Base-by-base conservation (phyloP, 2,329 filamentous ascomycete species). In the Didymella pinodella region DNA sequence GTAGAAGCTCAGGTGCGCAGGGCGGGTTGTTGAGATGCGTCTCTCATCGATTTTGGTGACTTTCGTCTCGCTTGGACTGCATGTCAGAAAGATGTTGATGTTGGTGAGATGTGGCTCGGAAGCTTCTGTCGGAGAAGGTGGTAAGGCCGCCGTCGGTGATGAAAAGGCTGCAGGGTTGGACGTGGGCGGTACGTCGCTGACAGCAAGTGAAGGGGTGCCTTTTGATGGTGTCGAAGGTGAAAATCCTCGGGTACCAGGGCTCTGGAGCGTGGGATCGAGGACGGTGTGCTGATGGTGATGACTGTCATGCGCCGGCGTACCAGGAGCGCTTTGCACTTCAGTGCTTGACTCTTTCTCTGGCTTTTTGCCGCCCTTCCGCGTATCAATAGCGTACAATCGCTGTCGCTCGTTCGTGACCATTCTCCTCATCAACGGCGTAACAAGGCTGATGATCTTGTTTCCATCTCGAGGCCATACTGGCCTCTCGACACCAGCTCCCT, bases 81-180 rank as follows among this genome's bases (percentile, higher is more conserved):
- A 57, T 3, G 63, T 90, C 64, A 89, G 90, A 70, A 91, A 90
- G n/a, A 86, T 85, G 32, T 83, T 84, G 38, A 85, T 84, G 4
- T 84, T 85, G 5, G 58, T 62, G 8, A 75, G 64, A 16, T 63
- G 22, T 3, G 62, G 63, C 8, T 66, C 56, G 43, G 45, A 48
- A 7, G 56, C 16, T 5, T 49, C 28, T 7, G 20, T 14, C 3
- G 41, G 16, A 11, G 31, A 16, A 11, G 48, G 20, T 54, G 38
- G 14, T 34, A 54, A 7, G 65, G 64, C 11, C 65, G 59, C 45
- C 60, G 31, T 12, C 25, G n/a, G 32, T n/a, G 26, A 26, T 18
- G 32, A 53, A 38, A 61, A 40, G 40, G 45, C 34, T 31, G 22
- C 12, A 16, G 18, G 25, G 22, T 20, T 12, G 10, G 29, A 29